phyloP scores from a whole-genome alignment of 306 rosid species.

The Psophocarpus tetragonolobus region DNA sequence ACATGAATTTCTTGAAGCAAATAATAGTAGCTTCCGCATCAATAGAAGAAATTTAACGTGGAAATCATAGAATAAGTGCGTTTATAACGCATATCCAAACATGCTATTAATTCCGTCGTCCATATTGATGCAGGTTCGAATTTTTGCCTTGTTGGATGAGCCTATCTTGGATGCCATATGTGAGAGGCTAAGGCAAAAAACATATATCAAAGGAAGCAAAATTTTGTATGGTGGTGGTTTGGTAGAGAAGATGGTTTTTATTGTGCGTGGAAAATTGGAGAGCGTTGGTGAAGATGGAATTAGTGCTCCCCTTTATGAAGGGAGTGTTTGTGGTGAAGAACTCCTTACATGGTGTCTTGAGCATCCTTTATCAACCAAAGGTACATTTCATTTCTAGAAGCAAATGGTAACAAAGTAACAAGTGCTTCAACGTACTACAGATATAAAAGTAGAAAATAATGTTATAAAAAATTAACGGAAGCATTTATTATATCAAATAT shows the following conservation, averaged over 20 bases:
- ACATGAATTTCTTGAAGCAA: too few relatives aligned
- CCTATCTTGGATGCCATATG: slow-evolving; percentile 68
- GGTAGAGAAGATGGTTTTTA: slow-evolving; percentile 77
- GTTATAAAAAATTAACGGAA: neutral
- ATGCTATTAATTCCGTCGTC: too few relatives aligned
- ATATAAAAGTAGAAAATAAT: neutral
- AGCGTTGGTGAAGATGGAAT: slow-evolving; percentile 65
- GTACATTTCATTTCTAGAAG: slow-evolving; percentile 22
- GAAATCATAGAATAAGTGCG: too few relatives aligned
- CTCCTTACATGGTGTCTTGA: slow-evolving; percentile 78
- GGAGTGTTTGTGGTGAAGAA: slow-evolving; percentile 89
- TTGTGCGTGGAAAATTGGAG: slow-evolving; percentile 77
- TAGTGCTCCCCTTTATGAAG: slow-evolving; percentile 50
- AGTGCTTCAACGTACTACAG: neutral
- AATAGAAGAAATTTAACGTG: too few relatives aligned
- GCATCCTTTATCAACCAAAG: slow-evolving; percentile 45
- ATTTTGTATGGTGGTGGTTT: slow-evolving; percentile 49
- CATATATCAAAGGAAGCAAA: slow-evolving; percentile 70
- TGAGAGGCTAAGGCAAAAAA: slow-evolving; percentile 61
- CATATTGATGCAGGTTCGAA: slow-evolving; percentile 83
- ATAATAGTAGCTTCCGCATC: too few relatives aligned
- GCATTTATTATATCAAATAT: neutral
- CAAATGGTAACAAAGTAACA: neutral
- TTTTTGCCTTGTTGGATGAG: slow-evolving; percentile 70
- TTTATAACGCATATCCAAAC: too few relatives aligned